phyloP scores from a whole-genome alignment of 73 alveolate genomes.

The Tetrahymena elliotti region DNA sequence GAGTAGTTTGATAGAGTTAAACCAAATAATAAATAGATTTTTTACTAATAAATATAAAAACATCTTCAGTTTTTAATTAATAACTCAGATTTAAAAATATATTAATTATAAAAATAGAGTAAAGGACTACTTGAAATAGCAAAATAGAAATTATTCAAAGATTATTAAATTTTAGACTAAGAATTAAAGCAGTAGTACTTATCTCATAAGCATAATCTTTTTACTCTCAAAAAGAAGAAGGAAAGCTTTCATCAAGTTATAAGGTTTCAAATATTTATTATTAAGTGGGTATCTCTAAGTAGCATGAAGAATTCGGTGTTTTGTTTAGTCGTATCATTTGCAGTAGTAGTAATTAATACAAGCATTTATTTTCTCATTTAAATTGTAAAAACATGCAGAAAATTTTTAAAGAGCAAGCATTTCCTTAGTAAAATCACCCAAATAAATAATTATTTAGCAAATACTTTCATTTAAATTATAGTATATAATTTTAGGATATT shows the following conservation, averaged over 20 bases:
- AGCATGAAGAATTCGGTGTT: neutral
- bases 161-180: neutral
- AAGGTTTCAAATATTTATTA: neutral
- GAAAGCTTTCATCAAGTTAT: neutral
- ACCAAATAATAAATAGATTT: neutral
- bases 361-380: neutral
- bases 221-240: neutral
- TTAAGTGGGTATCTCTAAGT: neutral
- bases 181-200: neutral
- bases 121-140: neutral
- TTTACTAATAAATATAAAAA: too few relatives aligned
- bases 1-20: neutral
- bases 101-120: neutral
- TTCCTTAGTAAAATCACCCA: neutral
- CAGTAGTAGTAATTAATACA: neutral
- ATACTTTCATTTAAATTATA: too few relatives aligned
- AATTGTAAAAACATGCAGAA: too few relatives aligned
- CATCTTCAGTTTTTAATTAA: neutral
- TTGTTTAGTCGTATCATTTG: neutral
- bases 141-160: neutral
- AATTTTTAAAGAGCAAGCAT: too few relatives aligned
- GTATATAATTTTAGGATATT: too few relatives aligned
- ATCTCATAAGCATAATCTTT: neutral
- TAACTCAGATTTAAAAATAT: neutral
- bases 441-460: too few relatives aligned